Percentiles rank a stretch among this genome's conserved stretches.
phyloP scores from a whole-genome alignment of 768 basidiomycete genomes.

The Hericium rajendrae region DNA sequence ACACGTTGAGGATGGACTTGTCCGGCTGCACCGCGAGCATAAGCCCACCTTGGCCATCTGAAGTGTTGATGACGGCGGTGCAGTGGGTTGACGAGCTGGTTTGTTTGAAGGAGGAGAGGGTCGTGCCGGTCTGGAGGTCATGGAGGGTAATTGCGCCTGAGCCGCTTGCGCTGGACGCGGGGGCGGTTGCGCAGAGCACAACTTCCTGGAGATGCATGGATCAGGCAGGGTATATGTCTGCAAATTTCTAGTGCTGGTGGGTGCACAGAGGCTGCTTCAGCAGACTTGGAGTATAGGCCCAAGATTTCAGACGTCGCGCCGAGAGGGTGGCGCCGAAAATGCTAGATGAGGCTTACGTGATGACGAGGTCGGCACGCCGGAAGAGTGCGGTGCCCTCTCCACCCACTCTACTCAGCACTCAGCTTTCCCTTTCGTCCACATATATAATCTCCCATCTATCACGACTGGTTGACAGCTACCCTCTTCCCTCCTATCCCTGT shows the following conservation, averaged over 20 bases:
- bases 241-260: not conserved
- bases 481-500: not conserved
- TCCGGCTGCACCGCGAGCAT: conserved; percentile 80
- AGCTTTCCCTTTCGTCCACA: not conserved
- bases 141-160: conserved; percentile 65
- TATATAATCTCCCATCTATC: not conserved
- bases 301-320: not conserved
- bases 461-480: not conserved
- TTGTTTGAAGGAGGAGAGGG: conserved; percentile 84
- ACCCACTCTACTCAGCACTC: not conserved
- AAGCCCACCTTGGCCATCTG: conserved; percentile 69
- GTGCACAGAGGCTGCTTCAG: not conserved
- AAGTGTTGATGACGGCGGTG: conserved; percentile 59
- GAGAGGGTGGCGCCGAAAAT: not conserved
- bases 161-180: conserved; percentile 35
- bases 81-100: conserved; percentile 56
- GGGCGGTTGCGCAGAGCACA: conserved; percentile 52
- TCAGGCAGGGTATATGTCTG: not conserved
- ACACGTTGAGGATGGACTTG: conserved; percentile 83
- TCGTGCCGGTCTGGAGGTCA: conserved; percentile 69
- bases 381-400: not conserved
- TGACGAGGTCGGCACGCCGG: not conserved
- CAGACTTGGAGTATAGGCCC: too few relatives aligned
- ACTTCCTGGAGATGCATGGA: conserved; percentile 60
- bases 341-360: not conserved